phyloP scores from a whole-genome alignment of 2,329 filamentous ascomycete species.

The Beauveria medogensis region DNA sequence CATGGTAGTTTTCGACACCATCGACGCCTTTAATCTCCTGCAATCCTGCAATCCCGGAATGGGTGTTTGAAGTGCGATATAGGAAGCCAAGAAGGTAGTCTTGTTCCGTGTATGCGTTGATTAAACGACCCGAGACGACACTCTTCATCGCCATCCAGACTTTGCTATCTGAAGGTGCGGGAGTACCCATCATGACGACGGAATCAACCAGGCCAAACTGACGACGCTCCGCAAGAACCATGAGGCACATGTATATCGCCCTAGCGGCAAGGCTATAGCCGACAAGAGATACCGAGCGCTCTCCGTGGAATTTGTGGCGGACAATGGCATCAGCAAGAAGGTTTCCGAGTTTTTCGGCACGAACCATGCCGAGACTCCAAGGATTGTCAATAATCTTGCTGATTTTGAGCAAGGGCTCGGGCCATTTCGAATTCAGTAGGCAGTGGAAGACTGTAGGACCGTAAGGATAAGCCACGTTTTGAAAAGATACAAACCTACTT shows the following conservation, averaged over 20 bases:
- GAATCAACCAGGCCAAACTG: conserved; percentile 84
- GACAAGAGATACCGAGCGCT: conserved; percentile 70
- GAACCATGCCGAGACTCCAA: conserved; percentile 67
- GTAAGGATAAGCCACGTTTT: conserved; percentile 11
- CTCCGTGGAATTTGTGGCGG: conserved; percentile 68
- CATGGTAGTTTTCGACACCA: conserved; percentile 59
- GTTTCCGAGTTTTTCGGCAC: conserved; percentile 63
- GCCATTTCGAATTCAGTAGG: conserved; percentile 54
- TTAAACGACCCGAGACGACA: conserved; percentile 72
- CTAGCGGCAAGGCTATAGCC: conserved; percentile 78
- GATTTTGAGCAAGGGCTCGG: conserved; percentile 54
- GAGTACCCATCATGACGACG: conserved; percentile 75
- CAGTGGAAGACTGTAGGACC: conserved; percentile 40
- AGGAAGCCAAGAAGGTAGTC: conserved; percentile 86
- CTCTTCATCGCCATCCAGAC: conserved; percentile 73
- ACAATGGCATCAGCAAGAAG: conserved; percentile 75
- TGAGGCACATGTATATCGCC: conserved; percentile 77
- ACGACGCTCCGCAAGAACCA: conserved; percentile 67
- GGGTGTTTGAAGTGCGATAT: conserved; percentile 72
- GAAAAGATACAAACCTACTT: conserved; percentile 30
- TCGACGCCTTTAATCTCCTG: conserved; percentile 62
- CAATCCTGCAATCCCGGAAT: conserved; percentile 77
- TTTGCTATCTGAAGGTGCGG: conserved; percentile 61
- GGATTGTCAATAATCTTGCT: conserved; percentile 74
- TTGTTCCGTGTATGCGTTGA: conserved; percentile 83